Evolutionary conservation across 108 stramenopile genomes (phyloP), one percentile per base, ranked within the genome.

Genomic region (Skeletonema potamos): DNA sequence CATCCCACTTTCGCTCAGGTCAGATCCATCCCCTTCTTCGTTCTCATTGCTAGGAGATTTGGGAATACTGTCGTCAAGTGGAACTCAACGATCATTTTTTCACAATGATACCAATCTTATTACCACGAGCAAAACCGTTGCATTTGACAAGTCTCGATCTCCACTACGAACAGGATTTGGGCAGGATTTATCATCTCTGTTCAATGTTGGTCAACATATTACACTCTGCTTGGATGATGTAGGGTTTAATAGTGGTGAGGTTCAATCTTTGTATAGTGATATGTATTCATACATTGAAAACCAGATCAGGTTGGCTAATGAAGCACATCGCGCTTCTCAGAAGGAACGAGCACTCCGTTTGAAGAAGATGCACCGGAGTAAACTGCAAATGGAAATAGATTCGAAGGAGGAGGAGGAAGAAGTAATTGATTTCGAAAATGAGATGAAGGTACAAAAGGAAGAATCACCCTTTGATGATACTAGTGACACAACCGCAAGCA

Each of bases 181-280:
- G 5, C 70, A 59, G 18, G 89, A 94, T 64, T 62, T 94, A 33
- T 92, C 90, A 1, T 59, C 77, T n/a, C 68, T 92, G 4, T 91
- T 94, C 72, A 88, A 89, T 18, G 86, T 94, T 51, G 93, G 93
- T 39, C 93, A 94, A 62, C 91, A 94, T 77, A 87, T 94, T 36
- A 89, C 90, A 15, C 81, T 93, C 34, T 66, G 82, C 13, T 81
- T 84, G 7, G 82, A 82, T 17, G 82, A 82, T 17, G 27, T 10
- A 44, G 44, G 44, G 51, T 55, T n/a, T 13, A 51, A 22, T 22
- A 58, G 12, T 54, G 18, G 22, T 4, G 77, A 72, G 20, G 62
- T 78, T 62, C 46, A 55, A 17, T 58, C 70, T 7, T 6, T 78
- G 2, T 78, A 78, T 33, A 18, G 43, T 43, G 77, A 78, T 64